Percentiles rank a stretch among this genome's conserved stretches.
phyloP scores from a whole-genome alignment of 768 basidiomycete genomes.

The Gymnopilus dilepis region DNA sequence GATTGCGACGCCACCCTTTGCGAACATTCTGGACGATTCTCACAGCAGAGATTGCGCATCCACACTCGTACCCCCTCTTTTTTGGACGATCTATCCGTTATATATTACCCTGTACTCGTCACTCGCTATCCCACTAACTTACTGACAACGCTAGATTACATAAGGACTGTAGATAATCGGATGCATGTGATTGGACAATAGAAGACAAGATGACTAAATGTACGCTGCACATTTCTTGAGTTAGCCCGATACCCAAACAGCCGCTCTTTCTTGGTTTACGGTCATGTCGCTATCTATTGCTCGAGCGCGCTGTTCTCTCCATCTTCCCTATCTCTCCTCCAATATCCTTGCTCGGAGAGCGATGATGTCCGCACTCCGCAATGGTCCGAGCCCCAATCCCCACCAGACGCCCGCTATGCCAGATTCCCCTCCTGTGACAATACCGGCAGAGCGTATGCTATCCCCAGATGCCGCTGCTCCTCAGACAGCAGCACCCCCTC shows the following conservation, averaged over 20 bases:
- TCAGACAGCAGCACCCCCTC: slow-evolving; percentile 74
- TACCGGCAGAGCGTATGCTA: slow-evolving; percentile 49
- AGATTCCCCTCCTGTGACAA: slow-evolving; percentile 57
- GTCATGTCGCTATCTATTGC: slow-evolving; percentile 35
- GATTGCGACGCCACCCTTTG: too few species aligned
- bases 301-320: slow-evolving; percentile 36
- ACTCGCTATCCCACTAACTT: not conserved
- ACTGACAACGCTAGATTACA: not conserved
- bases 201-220: slow-evolving; percentile 27
- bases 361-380: slow-evolving; percentile 70
- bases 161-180: slow-evolving; percentile 22
- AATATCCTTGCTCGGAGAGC: slow-evolving; percentile 54
- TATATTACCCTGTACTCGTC: not conserved
- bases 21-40: too few species aligned
- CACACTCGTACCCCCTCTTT: not conserved
- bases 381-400: slow-evolving; percentile 35
- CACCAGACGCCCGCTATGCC: slow-evolving; percentile 35
- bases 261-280: slow-evolving; percentile 18
- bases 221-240: not conserved
- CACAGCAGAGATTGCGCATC: not conserved
- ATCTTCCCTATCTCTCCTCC: slow-evolving; percentile 36
- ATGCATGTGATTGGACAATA: slow-evolving; percentile 36
- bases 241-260: not conserved
- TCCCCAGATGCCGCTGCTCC: slow-evolving; percentile 69
- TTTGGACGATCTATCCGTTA: not conserved